These are phyloP conservation scores for Paraphoma sp. DNA, from an alignment of 2,329 filamentous ascomycete species.

Conservation along the genomic window DNA sequence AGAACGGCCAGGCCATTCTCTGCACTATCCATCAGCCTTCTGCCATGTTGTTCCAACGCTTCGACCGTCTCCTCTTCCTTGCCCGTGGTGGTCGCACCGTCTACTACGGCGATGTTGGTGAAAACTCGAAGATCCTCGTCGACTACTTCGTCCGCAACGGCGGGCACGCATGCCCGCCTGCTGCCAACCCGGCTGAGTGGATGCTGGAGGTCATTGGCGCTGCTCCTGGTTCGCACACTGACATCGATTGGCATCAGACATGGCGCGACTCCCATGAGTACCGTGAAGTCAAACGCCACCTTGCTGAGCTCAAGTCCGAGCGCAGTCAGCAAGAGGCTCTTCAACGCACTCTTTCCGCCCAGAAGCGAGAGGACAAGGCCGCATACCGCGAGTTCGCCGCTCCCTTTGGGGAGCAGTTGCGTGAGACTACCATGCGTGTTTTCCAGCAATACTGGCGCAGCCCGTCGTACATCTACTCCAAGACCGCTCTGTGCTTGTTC, in stretches of 20 bases:
- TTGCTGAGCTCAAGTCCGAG: conserved; percentile 54
- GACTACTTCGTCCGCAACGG: conserved; percentile 80
- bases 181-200: conserved; percentile 83
- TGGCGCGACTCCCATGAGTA: conserved; percentile 59
- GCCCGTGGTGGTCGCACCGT: conserved; percentile 78
- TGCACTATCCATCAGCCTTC: conserved; percentile 98
- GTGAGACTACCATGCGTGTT: conserved; percentile 72
- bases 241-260: conserved; percentile 58
- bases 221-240: conserved; percentile 56
- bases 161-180: conserved; percentile 67
- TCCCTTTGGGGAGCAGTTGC: conserved; percentile 71
- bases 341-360: conserved; percentile 48
- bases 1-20: conserved; percentile 83
- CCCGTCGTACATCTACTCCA: conserved; percentile 87
- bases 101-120: conserved; percentile 81
- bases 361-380: conserved; percentile 56
- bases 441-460: conserved; percentile 94
- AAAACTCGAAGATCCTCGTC: conserved; percentile 71
- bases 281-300: conserved; percentile 52
- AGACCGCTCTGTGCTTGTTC: conserved; percentile 70
- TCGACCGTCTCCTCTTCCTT: conserved; percentile 80
- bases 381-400: conserved; percentile 81
- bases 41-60: conserved; percentile 91
- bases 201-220: conserved; percentile 69
- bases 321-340: conserved; percentile 41